phyloP scores from a whole-genome alignment of 495 filamentous ascomycete genomes.

The Aspergillus sclerotiicarbonarius region DNA sequence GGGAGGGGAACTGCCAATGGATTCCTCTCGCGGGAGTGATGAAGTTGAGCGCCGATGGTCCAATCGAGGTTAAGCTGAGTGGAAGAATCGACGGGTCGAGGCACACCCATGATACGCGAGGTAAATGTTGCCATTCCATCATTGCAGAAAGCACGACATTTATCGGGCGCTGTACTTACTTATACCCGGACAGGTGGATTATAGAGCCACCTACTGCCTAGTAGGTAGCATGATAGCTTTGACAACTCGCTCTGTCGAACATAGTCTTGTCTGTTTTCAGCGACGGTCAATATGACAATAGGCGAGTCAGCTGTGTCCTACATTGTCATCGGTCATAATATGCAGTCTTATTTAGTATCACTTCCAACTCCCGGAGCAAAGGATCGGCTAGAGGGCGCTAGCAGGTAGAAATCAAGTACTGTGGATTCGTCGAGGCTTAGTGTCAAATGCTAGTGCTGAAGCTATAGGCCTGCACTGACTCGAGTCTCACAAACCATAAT shows the following conservation, averaged over 20 bases:
- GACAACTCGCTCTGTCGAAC: too few relatives aligned
- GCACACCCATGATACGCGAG: too few relatives aligned
- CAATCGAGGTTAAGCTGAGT: neutral
- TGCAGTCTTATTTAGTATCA: neutral
- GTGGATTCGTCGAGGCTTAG: neutral
- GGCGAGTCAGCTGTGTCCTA: too few relatives aligned
- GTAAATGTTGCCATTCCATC: too few relatives aligned
- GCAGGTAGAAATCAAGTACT: neutral
- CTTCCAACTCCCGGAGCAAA: neutral
- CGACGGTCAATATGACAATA: too few relatives aligned
- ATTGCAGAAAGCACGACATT: too few relatives aligned
- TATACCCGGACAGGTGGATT: too few relatives aligned
- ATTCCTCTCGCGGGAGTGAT: neutral
- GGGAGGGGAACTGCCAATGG: neutral
- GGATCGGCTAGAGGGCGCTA: conserved; percentile 2
- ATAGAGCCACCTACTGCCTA: too few relatives aligned
- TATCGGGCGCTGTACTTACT: too few relatives aligned
- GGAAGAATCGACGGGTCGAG: neutral
- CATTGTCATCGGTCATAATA: neutral
- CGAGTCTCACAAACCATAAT: neutral
- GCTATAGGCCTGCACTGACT: neutral
- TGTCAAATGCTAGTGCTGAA: neutral
- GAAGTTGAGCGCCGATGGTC: neutral
- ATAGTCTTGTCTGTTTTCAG: too few relatives aligned
- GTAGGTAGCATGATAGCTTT: too few relatives aligned